Evolutionary conservation across 2,329 filamentous ascomycete genomes (phyloP).

Genomic region (Arthroderma uncinatum): DNA sequence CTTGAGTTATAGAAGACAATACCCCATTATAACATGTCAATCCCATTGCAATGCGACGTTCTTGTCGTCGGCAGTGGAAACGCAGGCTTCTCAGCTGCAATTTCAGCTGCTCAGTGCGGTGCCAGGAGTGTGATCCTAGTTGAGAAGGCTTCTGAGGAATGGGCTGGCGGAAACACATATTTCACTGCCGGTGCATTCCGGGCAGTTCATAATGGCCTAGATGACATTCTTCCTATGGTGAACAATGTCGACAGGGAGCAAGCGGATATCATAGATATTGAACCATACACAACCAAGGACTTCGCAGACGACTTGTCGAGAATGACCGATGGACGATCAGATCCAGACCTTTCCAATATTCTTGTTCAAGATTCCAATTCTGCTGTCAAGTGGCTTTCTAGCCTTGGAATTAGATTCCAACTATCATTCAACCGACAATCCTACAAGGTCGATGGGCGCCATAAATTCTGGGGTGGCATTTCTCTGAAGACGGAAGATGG

Average conservation of each 20-base stretch:
- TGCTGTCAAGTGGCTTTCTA: constrained; percentile 46
- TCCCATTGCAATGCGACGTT: constrained; percentile 19
- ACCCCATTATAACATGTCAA: constrained; percentile 4
- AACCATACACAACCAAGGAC: constrained; percentile 44
- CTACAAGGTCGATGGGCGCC: constrained; percentile 49
- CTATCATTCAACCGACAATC: constrained; percentile 56
- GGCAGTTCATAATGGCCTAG: constrained; percentile 44
- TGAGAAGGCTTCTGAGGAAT: constrained; percentile 48
- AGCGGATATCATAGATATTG: constrained; percentile 45
- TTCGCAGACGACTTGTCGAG: constrained; percentile 48
- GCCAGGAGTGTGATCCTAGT: constrained; percentile 42
- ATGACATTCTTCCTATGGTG: constrained; percentile 50
- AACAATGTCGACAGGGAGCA: constrained; percentile 44
- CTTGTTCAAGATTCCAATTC: constrained; percentile 44
- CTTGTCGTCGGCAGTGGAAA: constrained; percentile 54
- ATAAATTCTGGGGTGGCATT: constrained; percentile 58
- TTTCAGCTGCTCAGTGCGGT: constrained; percentile 43
- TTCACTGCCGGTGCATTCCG: constrained; percentile 57
- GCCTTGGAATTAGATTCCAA: constrained; percentile 46
- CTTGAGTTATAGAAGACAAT: background rate
- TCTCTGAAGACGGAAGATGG: constrained; percentile 49
- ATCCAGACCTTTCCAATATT: constrained; percentile 38
- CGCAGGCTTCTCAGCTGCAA: constrained; percentile 51
- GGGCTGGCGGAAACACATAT: constrained; percentile 53
- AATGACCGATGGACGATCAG: constrained; percentile 45